A percentile compares a stretch with the other conserved stretches of the same genome.
Conservation (phyloP, 768 basidiomycete genomes). For the Mycena pura region DNA sequence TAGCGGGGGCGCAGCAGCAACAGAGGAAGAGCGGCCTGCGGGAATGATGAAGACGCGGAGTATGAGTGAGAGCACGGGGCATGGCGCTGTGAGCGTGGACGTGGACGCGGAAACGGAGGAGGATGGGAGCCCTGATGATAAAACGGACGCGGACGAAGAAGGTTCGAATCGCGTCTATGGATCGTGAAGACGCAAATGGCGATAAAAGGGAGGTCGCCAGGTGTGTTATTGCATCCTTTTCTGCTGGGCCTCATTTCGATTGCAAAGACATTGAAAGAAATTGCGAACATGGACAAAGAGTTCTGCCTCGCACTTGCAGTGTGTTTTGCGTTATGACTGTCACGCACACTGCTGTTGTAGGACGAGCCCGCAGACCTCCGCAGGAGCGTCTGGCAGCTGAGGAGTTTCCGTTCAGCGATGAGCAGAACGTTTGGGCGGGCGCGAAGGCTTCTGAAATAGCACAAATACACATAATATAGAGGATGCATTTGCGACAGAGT, state of each 20-base stretch:
- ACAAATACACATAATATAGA: not conserved
- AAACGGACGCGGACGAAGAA: not conserved
- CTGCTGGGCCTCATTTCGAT: not conserved
- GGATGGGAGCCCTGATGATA: not conserved
- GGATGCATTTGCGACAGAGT: not conserved
- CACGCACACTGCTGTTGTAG: not conserved
- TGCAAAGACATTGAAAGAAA: not conserved
- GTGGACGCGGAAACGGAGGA: not conserved
- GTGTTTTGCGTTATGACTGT: not conserved
- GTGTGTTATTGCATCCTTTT: not conserved
- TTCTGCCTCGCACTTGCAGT: constrained; percentile 4
- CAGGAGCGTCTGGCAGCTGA: constrained; percentile 15
- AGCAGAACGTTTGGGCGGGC: constrained; percentile 5
- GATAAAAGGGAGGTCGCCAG: constrained; percentile 16
- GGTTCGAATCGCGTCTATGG: not conserved
- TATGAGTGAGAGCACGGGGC: not conserved
- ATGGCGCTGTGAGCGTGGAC: not conserved
- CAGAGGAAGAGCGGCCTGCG: not conserved
- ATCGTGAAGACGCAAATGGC: constrained; percentile 6
- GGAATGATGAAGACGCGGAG: not conserved
- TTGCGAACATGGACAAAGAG: not conserved
- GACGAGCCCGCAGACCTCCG: not conserved
- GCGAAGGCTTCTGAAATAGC: not conserved
- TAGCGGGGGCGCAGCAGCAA: constrained; percentile 9
- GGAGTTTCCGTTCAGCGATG: constrained; percentile 25